Conservation (phyloP, 2,329 filamentous ascomycete species). For the Nothophoma quercina region DNA sequence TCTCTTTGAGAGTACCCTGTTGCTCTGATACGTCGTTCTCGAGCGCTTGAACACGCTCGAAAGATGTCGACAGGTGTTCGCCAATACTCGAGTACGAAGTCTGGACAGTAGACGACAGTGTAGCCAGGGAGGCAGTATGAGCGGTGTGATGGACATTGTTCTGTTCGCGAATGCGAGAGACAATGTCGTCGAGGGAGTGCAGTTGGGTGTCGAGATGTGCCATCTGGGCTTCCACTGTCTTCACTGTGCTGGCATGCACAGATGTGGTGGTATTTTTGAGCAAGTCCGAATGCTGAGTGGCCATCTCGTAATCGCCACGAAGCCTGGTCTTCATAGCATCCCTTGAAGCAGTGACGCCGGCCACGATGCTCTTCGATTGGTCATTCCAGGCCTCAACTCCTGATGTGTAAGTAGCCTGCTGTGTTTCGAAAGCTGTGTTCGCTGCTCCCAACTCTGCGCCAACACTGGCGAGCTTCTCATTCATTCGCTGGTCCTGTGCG, state of each 20-base stretch:
- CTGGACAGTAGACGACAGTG: slow-evolving; percentile 72
- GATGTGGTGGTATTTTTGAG: slow-evolving; percentile 85
- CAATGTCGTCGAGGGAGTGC: slow-evolving; percentile 88
- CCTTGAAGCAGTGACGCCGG: slow-evolving; percentile 74
- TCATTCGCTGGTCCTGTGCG: slow-evolving; percentile 74
- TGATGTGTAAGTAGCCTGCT: slow-evolving; percentile 70
- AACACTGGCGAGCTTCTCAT: slow-evolving; percentile 67
- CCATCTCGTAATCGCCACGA: slow-evolving; percentile 82
- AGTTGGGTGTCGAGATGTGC: slow-evolving; percentile 87
- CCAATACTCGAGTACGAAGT: slow-evolving; percentile 76
- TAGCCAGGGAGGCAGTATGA: slow-evolving; percentile 71
- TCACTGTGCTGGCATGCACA: slow-evolving; percentile 88
- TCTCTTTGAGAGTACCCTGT: slow-evolving; percentile 64
- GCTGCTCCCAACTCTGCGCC: slow-evolving; percentile 71
- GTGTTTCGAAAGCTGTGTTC: slow-evolving; percentile 69
- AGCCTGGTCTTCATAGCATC: slow-evolving; percentile 82
- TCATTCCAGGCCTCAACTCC: slow-evolving; percentile 78
- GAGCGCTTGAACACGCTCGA: slow-evolving; percentile 72
- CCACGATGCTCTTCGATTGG: slow-evolving; percentile 72
- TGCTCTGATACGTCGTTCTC: slow-evolving; percentile 71
- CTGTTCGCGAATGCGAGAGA: slow-evolving; percentile 79
- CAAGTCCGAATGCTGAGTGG: slow-evolving; percentile 80
- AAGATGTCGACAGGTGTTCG: slow-evolving; percentile 72
- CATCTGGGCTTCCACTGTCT: slow-evolving; percentile 89
- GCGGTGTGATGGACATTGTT: slow-evolving; percentile 79